Evolutionary conservation across 768 basidiomycete genomes (phyloP), one percentile per base, ranked within the genome.

Genomic region (Mycena filopes): DNA sequence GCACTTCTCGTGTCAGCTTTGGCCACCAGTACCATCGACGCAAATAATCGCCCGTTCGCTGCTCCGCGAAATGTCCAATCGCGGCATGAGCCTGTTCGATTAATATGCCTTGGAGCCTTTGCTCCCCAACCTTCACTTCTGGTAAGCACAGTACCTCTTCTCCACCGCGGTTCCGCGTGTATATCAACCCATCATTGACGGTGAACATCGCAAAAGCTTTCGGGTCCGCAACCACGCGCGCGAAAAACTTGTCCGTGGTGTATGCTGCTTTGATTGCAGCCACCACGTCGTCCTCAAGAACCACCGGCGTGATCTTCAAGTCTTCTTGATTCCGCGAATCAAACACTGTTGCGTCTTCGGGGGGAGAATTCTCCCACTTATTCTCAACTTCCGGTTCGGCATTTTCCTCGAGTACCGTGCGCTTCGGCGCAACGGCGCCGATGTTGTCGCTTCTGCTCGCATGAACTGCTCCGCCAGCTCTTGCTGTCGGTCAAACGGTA

Each of bases 131-230:
- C 68, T 50, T 41, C 68, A 12, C 28, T 43, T 29, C 36, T 55
- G 51, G 77, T 2, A 76, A 58, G 55, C 75, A 74, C 4, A 73
- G 11, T 12, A 71, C 70, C 1, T 59, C 48, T 0, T 57, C 56
- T 21, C 53, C 66, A 8, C 54, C 40, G 1, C 28, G 36, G 23
- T 69, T 67, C 13, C 9, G 41, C 1, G 15, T 56, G 16, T 65
- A 62, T 0, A 73, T 50, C 2, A 69, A 15, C 0, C 45, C 63
- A 18, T 72, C 18, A 6, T 13, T 3, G 2, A 45, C 8, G 7
- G 5, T 23, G 7, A 45, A 45, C 43, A 42, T 42, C 41, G 41
- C 11, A 23, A 61, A 59, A 0, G 63, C 21, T 3, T 41, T 23
- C 2, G 63, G 45, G 18, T 67, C 46, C 4, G 20, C 28, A 9